These are phyloP conservation scores for Gracilariopsis chorda DNA, from an alignment of 23 red algal genomes.

Conservation along the genomic window DNA sequence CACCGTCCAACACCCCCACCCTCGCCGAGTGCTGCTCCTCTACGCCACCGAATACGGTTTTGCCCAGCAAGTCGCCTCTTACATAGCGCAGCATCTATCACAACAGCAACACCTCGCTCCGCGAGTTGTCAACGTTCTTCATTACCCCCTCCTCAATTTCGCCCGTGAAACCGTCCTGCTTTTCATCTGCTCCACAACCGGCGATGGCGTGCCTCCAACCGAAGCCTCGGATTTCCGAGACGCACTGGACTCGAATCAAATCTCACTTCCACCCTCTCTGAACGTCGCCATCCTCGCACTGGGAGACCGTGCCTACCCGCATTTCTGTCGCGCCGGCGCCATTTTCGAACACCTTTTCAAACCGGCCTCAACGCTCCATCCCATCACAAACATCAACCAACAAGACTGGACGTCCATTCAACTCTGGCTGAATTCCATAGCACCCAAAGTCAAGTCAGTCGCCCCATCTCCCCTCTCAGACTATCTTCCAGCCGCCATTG, in stretches of 20 bases:
- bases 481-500: conserved; percentile 40
- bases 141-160: conserved; percentile 61
- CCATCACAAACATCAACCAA: conserved; percentile 68
- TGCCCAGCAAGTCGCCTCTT: conserved; percentile 72
- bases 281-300: conserved; percentile 79
- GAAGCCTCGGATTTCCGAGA: conserved; percentile 71
- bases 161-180: conserved; percentile 52
- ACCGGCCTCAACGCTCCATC: neutral
- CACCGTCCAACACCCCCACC: neutral
- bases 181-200: conserved; percentile 88
- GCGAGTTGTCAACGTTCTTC: conserved; percentile 62
- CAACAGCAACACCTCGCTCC: neutral
- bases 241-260: conserved; percentile 15
- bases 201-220: conserved; percentile 89
- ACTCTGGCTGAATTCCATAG: conserved; percentile 58
- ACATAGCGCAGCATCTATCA: conserved; percentile 35
- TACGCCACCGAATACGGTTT: conserved; percentile 99
- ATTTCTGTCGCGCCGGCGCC: conserved; percentile 86
- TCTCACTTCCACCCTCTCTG: conserved; percentile 3
- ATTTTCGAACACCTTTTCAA: conserved; percentile 41
- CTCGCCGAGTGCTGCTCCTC: conserved; percentile 60
- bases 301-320: conserved; percentile 82
- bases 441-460: neutral
- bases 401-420: conserved; percentile 89
- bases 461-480: neutral